phyloP scores from a whole-genome alignment of 495 filamentous ascomycete species.

The Trichoderma gamsii region DNA sequence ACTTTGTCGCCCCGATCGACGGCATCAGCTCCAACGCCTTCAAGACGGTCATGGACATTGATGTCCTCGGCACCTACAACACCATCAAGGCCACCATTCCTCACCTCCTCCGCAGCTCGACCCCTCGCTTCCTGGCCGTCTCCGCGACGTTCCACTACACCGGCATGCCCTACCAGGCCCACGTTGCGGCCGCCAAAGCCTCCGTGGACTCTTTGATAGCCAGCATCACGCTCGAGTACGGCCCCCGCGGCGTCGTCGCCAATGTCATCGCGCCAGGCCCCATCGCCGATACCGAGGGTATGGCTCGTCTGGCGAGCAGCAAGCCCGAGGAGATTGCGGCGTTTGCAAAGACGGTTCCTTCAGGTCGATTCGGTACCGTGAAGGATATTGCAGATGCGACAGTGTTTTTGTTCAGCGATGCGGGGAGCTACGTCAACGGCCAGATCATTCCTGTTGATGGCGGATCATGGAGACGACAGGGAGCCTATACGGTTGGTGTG shows the following conservation, averaged over 20 bases:
- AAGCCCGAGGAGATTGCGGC: slow-evolving; percentile 27
- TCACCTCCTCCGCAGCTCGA: slow-evolving; percentile 66
- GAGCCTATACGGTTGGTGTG: slow-evolving; percentile 38
- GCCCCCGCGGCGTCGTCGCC: slow-evolving; percentile 78
- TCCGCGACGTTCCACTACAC: slow-evolving; percentile 87
- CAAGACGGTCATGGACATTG: slow-evolving; percentile 94
- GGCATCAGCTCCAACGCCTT: slow-evolving; percentile 82
- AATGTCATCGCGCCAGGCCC: slow-evolving; percentile 83
- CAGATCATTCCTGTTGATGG: slow-evolving; percentile 75
- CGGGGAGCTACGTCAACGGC: slow-evolving; percentile 78
- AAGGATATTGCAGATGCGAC: slow-evolving; percentile 91
- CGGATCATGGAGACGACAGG: slow-evolving; percentile 58
- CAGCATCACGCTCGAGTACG: slow-evolving; percentile 74
- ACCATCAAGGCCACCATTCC: slow-evolving; percentile 87
- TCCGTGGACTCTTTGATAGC: slow-evolving; percentile 77
- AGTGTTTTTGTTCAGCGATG: slow-evolving; percentile 75
- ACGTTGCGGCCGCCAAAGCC: slow-evolving; percentile 86
- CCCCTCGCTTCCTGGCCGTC: slow-evolving; percentile 70
- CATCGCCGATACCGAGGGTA: slow-evolving; percentile 60
- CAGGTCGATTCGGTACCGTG: slow-evolving; percentile 70
- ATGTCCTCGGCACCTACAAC: slow-evolving; percentile 88
- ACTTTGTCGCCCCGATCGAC: slow-evolving; percentile 85
- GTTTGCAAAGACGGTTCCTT: slow-evolving; percentile 44
- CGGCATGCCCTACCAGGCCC: slow-evolving; percentile 73
- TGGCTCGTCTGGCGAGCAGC: slow-evolving; percentile 45